Percentiles rank a stretch among this genome's conserved stretches.
Conservation (phyloP, 352 stramenopile species). For the Halophytophthora batemanensis region DNA sequence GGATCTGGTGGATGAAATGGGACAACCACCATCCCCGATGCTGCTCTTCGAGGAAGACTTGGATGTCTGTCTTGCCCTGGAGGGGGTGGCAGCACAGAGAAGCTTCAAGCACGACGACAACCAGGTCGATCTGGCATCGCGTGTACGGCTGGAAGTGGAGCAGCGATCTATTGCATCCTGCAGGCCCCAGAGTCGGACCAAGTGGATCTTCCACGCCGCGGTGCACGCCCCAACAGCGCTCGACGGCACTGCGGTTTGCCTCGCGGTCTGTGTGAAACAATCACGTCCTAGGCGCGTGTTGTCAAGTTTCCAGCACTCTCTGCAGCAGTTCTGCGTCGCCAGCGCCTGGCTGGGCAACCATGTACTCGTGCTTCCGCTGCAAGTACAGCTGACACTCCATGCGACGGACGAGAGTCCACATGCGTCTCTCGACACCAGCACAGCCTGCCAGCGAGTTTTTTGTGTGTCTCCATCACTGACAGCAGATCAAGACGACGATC, state of each 20-base stretch:
- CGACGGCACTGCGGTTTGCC: neutral
- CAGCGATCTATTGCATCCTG: neutral
- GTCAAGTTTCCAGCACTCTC: slow-evolving; percentile 6
- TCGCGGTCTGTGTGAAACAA: slow-evolving; percentile 11
- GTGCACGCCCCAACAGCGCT: neutral
- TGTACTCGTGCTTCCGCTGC: slow-evolving; percentile 38
- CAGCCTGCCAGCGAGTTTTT: slow-evolving; percentile 13
- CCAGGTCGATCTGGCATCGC: neutral
- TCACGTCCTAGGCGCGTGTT: neutral
- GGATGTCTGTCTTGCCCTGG: slow-evolving; percentile 2
- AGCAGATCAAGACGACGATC: neutral
- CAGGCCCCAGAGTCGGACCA: slow-evolving; percentile 1
- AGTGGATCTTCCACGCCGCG: slow-evolving; percentile 10
- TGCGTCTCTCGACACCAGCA: neutral
- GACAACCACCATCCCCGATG: slow-evolving; percentile 14
- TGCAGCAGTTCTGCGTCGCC: slow-evolving; percentile 36
- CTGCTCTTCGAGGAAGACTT: neutral
- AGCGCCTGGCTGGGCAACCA: slow-evolving; percentile 26
- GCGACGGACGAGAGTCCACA: neutral
- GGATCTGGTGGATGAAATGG: slow-evolving; percentile 62
- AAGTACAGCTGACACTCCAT: slow-evolving; percentile 13
- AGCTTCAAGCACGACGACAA: neutral
- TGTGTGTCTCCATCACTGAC: neutral
- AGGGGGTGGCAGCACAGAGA: neutral
- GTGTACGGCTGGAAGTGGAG: slow-evolving; percentile 7